Base-by-base conservation (phyloP, 768 basidiomycete species). In the Lentinula detonsa region DNA sequence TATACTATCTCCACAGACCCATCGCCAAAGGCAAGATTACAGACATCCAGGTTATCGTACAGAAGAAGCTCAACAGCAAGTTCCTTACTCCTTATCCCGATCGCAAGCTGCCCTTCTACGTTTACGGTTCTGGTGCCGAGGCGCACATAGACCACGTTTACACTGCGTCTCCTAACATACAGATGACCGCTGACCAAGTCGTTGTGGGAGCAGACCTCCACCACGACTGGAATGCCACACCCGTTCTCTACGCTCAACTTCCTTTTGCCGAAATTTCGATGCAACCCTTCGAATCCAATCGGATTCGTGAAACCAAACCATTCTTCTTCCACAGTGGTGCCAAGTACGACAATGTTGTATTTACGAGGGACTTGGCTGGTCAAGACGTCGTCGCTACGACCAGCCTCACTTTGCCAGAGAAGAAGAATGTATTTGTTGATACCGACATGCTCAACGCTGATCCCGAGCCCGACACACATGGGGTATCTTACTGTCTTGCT, bases 131-230 rank as follows among this genome's bases (percentile, higher is more conserved):
- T 6, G 9, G 46, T 4, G 48, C 60, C 45, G 65, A 74, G 46
- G 51, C 59, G 31, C 70, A 75, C 65, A 65, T 79, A 55, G 75
- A 76, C 45, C 78, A 78, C 61, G 65, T 71, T 37, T 65, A 71
- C 28, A 52, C 66, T n/a, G 55, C 51, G 1, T 61, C 68, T 2
- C 70, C 73, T 2, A 74, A 74, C 49, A 63, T 65, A 16, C 72
- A 73, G 52, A 61, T 75, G 5, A 64, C 63, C 11, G 63, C 69
- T 0, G 67, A 66, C 28, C 50, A 54, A 37, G 67, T 73, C n/a
- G 34, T 15, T 3, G 59, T 70, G 21, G 33, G 46, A 48, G 5
- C 52, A 2, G 37, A 34, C 21, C 52, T 39, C 7, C 37, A 34
- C 3, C 18, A 53, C 37, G 52, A 53, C 21, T 53, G 52, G 52